These are phyloP conservation scores for Podaxis sp. DNA, from an alignment of 768 basidiomycete species.

Conservation along the genomic window DNA sequence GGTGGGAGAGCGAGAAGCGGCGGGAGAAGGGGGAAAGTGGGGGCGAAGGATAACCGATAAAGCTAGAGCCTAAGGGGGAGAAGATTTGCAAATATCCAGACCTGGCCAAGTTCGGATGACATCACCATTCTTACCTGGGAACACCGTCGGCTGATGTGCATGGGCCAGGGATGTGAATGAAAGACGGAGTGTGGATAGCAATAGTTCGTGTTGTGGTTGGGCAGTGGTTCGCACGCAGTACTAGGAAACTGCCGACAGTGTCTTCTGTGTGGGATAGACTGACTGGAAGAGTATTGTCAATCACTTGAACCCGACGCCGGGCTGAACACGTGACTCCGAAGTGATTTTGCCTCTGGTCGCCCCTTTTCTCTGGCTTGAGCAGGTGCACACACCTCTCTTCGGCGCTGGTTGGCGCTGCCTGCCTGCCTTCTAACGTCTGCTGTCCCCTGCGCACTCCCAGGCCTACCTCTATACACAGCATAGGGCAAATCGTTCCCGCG, in stretches of 20 bases:
- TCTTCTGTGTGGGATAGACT: not conserved
- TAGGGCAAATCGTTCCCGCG: not conserved
- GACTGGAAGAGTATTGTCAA: not conserved
- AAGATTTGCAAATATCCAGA: not conserved
- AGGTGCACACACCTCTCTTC: not conserved
- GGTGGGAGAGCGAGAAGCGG: conserved; percentile 36
- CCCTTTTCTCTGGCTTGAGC: not conserved
- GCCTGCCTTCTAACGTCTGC: not conserved
- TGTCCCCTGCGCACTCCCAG: not conserved
- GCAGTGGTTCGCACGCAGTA: not conserved
- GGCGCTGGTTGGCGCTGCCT: not conserved
- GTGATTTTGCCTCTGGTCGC: conserved; percentile 4
- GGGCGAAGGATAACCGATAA: not conserved
- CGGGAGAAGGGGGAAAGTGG: conserved; percentile 6
- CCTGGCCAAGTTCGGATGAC: not conserved
- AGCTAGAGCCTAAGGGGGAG: not conserved
- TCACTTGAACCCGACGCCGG: not conserved
- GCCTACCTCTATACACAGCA: not conserved
- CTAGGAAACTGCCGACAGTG: not conserved
- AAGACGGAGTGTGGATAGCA: not conserved
- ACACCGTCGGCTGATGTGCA: not conserved
- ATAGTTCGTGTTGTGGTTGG: not conserved
- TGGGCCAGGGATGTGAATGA: not conserved
- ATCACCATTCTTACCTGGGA: not conserved
- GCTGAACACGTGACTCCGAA: not conserved